Percentiles rank a stretch among this genome's conserved stretches.
phyloP scores from a whole-genome alignment of 176 grass and related monocot species.

The Triticum dicoccoides region DNA sequence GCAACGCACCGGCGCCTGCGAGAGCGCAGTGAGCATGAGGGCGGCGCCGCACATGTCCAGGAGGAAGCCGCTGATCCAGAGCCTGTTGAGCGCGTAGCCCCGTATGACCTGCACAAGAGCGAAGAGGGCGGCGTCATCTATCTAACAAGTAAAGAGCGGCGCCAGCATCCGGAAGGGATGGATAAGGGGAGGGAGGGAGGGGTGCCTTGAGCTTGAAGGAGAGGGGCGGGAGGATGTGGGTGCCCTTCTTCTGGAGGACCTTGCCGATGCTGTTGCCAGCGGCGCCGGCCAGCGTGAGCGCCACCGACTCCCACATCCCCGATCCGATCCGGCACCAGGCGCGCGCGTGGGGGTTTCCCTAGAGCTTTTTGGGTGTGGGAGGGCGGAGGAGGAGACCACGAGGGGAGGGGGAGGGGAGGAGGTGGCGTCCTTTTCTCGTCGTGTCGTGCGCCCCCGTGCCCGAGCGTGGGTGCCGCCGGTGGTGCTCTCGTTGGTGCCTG shows the following conservation, averaged over 20 bases:
- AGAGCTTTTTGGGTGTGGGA: neutral
- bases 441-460: slow-evolving; percentile 15
- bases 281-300: slow-evolving; percentile 78
- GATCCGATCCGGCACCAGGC: slow-evolving; percentile 24
- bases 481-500: neutral
- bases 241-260: slow-evolving; percentile 98
- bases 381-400: slow-evolving; percentile 18
- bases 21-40: slow-evolving; percentile 87
- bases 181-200: neutral
- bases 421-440: slow-evolving; percentile 17
- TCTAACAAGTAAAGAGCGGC: neutral
- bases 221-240: slow-evolving; percentile 91
- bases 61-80: slow-evolving; percentile 89
- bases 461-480: neutral
- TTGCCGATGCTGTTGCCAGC: slow-evolving; percentile 99
- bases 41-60: slow-evolving; percentile 84
- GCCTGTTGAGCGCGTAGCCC: slow-evolving; percentile 75
- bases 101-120: slow-evolving; percentile 63
- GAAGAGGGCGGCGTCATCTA: neutral
- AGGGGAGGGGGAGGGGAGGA: neutral
- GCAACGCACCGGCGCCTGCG: slow-evolving; percentile 67
- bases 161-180: neutral
- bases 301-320: slow-evolving; percentile 90
- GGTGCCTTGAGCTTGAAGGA: slow-evolving; percentile 97
- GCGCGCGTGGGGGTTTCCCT: slow-evolving; percentile 1